Conservation (phyloP, 441 rosid genomes). For the Populus hybrid region DNA sequence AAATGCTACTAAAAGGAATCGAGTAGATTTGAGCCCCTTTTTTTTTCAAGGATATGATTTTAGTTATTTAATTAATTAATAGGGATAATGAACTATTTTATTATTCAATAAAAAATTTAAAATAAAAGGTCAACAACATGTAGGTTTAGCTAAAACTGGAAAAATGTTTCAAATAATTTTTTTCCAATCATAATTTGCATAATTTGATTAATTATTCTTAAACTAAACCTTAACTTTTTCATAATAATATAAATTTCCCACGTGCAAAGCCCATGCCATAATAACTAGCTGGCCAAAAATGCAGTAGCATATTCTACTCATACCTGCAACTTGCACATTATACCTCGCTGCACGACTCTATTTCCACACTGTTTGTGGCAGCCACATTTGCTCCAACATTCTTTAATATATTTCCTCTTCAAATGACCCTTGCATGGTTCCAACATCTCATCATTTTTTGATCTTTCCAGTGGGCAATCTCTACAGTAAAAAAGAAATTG, state of each 20-base stretch:
- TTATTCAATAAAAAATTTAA: too few species aligned
- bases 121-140: not conserved
- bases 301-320: not conserved
- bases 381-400: constrained; percentile 93
- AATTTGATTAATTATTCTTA: not conserved
- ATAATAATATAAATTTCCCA: not conserved
- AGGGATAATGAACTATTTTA: not conserved
- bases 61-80: not conserved
- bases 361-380: constrained; percentile 81
- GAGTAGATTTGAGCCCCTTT: not conserved
- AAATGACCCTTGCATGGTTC: constrained; percentile 88
- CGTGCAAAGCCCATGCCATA: not conserved
- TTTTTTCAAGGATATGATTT: not conserved
- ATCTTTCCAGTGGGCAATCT: constrained; percentile 73
- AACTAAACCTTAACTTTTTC: not conserved
- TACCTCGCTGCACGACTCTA: constrained; percentile 87
- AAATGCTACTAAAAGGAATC: not conserved
- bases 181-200: not conserved
- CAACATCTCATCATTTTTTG: constrained; percentile 45
- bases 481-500: constrained; percentile 52
- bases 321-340: constrained; percentile 77
- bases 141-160: not conserved
- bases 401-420: constrained; percentile 69
- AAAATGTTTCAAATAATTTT: not conserved
- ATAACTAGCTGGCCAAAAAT: constrained; percentile 1